These are phyloP conservation scores for Lactarius psammicola DNA, from an alignment of 768 basidiomycete species.

Conservation along the genomic window DNA sequence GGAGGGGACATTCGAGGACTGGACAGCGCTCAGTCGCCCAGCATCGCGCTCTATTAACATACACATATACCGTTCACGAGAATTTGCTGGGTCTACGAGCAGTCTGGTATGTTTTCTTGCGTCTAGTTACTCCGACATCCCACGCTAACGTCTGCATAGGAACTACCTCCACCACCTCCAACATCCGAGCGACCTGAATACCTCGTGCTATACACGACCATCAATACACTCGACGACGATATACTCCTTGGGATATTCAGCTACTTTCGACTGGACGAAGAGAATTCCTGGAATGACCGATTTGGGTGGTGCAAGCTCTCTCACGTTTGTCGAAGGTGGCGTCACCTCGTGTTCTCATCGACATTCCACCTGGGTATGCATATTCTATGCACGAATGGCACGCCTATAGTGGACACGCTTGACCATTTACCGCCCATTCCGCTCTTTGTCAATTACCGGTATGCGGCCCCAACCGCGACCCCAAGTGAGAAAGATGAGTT, in stretches of 20 bases:
- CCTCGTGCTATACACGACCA: neutral
- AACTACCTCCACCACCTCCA: neutral
- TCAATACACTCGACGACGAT: neutral
- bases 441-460: neutral
- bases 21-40: neutral
- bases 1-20: too few relatives aligned
- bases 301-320: conserved; percentile 15
- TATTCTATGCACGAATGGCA: neutral
- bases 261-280: neutral
- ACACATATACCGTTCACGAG: neutral
- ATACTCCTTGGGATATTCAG: conserved; percentile 1
- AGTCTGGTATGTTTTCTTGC: neutral
- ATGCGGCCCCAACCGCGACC: neutral
- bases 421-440: neutral
- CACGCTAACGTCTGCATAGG: neutral
- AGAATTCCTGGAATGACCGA: conserved; percentile 1
- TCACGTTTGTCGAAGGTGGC: conserved; percentile 15
- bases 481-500: neutral
- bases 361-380: neutral
- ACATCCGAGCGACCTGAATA: neutral
- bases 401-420: neutral
- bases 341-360: neutral
- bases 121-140: neutral
- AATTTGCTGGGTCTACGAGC: neutral
- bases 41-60: neutral